Conservation (phyloP, 331 rosid genomes). For the Erythrophleum ivorense region DNA sequence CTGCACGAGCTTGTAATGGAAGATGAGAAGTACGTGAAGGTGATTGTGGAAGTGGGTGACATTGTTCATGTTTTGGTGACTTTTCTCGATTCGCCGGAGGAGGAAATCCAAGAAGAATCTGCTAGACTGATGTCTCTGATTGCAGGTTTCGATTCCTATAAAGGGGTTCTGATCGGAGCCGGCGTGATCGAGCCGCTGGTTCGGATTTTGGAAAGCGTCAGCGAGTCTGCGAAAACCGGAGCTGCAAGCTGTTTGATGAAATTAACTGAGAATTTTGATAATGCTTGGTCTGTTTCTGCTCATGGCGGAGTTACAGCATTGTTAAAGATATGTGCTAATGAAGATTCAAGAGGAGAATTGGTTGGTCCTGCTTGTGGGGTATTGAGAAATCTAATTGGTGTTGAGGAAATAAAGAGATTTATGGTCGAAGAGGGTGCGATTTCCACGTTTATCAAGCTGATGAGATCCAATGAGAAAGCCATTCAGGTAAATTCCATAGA, state of each 20-base stretch:
- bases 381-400: constrained; percentile 69
- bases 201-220: constrained; percentile 72
- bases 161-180: constrained; percentile 49
- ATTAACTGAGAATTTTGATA: constrained; percentile 61
- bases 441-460: constrained; percentile 54
- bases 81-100: constrained; percentile 65
- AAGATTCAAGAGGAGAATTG: constrained; percentile 52
- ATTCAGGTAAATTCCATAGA: constrained; percentile 69
- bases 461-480: constrained; percentile 61
- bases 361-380: constrained; percentile 71
- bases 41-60: constrained; percentile 60
- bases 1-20: constrained; percentile 55
- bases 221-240: constrained; percentile 54
- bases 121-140: constrained; percentile 52
- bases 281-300: constrained; percentile 83
- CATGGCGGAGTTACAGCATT: constrained; percentile 84
- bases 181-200: constrained; percentile 63
- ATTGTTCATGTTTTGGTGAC: constrained; percentile 55
- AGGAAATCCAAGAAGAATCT: constrained; percentile 58
- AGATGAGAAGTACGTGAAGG: constrained; percentile 75
- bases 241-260: constrained; percentile 60
- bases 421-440: constrained; percentile 76
- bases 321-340: constrained; percentile 56
- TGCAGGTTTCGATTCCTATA: constrained; percentile 56
- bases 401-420: constrained; percentile 82